Base-by-base conservation (phyloP, 176 grass and related monocot species). In the Aegilops bicornis region DNA sequence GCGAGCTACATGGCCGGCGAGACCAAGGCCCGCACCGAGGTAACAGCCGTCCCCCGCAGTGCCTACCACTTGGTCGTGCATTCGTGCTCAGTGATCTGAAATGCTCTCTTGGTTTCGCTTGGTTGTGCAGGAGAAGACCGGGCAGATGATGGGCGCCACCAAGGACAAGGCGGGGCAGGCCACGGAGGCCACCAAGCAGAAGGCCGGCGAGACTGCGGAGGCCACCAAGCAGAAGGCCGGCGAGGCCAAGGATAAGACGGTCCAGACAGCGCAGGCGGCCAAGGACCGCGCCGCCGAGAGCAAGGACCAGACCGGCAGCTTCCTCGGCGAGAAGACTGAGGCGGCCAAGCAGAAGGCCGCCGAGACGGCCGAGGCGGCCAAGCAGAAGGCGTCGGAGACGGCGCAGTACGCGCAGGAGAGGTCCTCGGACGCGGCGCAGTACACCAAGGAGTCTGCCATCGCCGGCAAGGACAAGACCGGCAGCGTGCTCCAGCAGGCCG, bases 381-480 rank as follows among this genome's bases (percentile, higher is more conserved):
- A 86, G 84, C 77, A 88, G 22, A 88, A 77, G 79, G 11, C 79
- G 12, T 20, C 42, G 5, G 71, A 54, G 15, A 32, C 35, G 22
- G 45, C 22, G 8, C 48, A 3, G 83, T 78, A 35, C 30, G 12
- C 52, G 0, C 79, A 83, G 63, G 47, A 85, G 47, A 85, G 75
- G 77, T 39, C 82, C 19, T 8, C 9, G 37, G 83, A 89, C 9
- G 78, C 88, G 0, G 52, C 83, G 3, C 73, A 90, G 63, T 82
- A 84, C 5, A 29, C 90, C 43, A 94, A 92, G 73, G 95, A 89
- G 10, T 43, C 56, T 3, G 82, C 81, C n/a, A 30, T 80, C 27
- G 22, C 66, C 54, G 89, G 81, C 43, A 92, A 90, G 90, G 90
- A 97, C 16, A 92, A 92, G 83, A 52, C 90, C 40, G 87, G 87